Evolutionary conservation across 192 early-diverging fungal genomes (phyloP).

Genomic region (Coemansia sp.): DNA sequence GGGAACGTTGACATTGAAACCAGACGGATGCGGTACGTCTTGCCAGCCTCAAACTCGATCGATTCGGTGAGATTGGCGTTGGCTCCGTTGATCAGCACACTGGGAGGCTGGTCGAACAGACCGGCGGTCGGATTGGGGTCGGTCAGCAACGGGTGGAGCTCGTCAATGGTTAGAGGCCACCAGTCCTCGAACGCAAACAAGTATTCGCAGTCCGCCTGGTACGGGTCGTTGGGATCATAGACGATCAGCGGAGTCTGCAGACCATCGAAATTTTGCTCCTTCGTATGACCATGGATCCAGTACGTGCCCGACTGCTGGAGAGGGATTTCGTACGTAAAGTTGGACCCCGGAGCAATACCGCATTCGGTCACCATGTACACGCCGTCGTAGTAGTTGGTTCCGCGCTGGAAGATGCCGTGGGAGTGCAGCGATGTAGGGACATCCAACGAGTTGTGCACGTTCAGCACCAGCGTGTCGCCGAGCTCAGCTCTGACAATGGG

Average conservation of each 20-base stretch:
- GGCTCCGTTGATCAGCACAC: constrained; percentile 44
- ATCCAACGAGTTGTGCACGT: constrained; percentile 58
- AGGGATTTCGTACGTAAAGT: constrained; percentile 68
- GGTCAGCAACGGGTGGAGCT: background rate
- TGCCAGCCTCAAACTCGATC: constrained; percentile 63
- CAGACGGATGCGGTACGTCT: constrained; percentile 74
- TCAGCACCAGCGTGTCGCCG: constrained; percentile 40
- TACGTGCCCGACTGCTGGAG: constrained; percentile 78
- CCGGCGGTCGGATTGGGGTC: background rate
- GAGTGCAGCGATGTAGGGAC: constrained; percentile 64
- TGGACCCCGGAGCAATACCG: constrained; percentile 62
- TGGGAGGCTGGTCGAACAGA: background rate
- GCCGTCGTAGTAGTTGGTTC: constrained; percentile 68
- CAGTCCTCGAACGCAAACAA: constrained; percentile 63
- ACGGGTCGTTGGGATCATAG: constrained; percentile 40
- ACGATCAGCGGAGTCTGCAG: constrained; percentile 72
- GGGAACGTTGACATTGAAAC: constrained; percentile 66
- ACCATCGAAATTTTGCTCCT: constrained; percentile 78
- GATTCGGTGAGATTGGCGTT: constrained; percentile 32
- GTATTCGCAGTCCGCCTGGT: constrained; percentile 61
- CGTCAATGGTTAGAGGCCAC: constrained; percentile 54
- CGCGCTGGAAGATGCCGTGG: constrained; percentile 75
- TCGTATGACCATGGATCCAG: constrained; percentile 77
- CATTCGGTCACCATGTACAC: constrained; percentile 67
- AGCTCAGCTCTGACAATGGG: constrained; percentile 25